phyloP scores from a whole-genome alignment of 2,329 filamentous ascomycete genomes.

The Penicillium sp. region DNA sequence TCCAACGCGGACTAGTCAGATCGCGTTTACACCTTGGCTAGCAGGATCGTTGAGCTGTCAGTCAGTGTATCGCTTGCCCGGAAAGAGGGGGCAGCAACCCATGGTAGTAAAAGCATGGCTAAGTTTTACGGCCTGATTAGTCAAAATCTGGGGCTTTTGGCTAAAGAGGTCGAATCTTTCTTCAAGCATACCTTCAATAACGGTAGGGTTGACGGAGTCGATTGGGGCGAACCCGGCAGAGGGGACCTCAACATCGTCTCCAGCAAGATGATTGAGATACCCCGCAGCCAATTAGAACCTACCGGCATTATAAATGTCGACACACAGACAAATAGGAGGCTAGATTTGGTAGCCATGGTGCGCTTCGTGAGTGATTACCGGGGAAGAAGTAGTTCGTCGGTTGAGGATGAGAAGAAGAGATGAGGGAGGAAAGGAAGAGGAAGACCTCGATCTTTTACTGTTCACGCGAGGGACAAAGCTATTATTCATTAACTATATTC shows the following conservation, averaged over 20 bases:
- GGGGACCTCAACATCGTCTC: slow-evolving; percentile 28
- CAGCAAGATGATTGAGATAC: slow-evolving; percentile 26
- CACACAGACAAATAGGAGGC: slow-evolving; percentile 35
- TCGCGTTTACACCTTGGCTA: slow-evolving; percentile 28
- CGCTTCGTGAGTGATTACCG: slow-evolving; percentile 9
- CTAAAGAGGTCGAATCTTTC: slow-evolving; percentile 31
- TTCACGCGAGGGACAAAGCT: slow-evolving; percentile 3
- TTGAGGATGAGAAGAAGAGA: not conserved
- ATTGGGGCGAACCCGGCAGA: slow-evolving; percentile 35
- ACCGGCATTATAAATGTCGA: slow-evolving; percentile 36
- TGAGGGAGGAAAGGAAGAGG: not conserved
- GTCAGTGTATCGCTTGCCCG: slow-evolving; percentile 33
- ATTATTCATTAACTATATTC: slow-evolving; percentile 5
- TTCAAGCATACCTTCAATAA: slow-evolving; percentile 33
- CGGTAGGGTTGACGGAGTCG: slow-evolving; percentile 30
- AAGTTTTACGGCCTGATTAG: slow-evolving; percentile 25
- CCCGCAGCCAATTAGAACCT: slow-evolving; percentile 35
- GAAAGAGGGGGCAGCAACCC: slow-evolving; percentile 35
- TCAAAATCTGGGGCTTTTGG: slow-evolving; percentile 33
- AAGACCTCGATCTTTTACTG: not conserved
- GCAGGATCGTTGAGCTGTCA: slow-evolving; percentile 35
- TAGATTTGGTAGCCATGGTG: slow-evolving; percentile 26
- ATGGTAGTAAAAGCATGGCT: slow-evolving; percentile 35
- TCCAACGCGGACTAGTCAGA: slow-evolving; percentile 29
- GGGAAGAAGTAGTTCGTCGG: slow-evolving; percentile 8